Conservation (phyloP, 2,329 filamentous ascomycete species). For the Metarhizium sp. region DNA sequence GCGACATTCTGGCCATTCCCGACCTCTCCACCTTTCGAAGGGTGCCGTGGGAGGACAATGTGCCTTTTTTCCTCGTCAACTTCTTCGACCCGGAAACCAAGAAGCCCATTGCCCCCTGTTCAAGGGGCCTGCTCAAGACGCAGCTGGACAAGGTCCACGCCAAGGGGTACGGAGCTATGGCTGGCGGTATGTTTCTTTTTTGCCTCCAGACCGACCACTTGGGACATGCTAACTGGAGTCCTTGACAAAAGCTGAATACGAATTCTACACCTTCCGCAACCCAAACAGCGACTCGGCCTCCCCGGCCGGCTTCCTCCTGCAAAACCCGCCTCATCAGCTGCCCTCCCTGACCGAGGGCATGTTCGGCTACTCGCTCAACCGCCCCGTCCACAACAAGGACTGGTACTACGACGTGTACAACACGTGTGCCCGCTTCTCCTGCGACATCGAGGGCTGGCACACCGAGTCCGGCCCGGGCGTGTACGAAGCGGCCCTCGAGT, state of each 20-base stretch:
- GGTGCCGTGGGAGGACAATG: slow-evolving; percentile 83
- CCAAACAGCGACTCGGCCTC: slow-evolving; percentile 50
- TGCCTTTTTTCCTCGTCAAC: slow-evolving; percentile 76
- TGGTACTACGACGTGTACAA: slow-evolving; percentile 88
- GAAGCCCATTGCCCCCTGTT: slow-evolving; percentile 65
- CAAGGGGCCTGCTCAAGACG: slow-evolving; percentile 63
- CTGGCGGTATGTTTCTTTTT: slow-evolving; percentile 58
- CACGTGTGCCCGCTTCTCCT: slow-evolving; percentile 66
- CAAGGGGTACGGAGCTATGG: slow-evolving; percentile 73
- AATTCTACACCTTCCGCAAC: slow-evolving; percentile 84
- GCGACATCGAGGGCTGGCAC: slow-evolving; percentile 88
- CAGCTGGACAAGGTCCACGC: slow-evolving; percentile 57
- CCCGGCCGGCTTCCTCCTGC: slow-evolving; percentile 63
- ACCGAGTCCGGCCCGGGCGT: slow-evolving; percentile 91
- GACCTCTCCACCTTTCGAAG: slow-evolving; percentile 70
- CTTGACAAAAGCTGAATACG: slow-evolving; percentile 59
- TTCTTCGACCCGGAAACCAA: slow-evolving; percentile 76
- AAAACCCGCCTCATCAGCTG: slow-evolving; percentile 64
- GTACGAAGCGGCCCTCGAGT: slow-evolving; percentile 90
- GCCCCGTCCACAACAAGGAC: slow-evolving; percentile 81
- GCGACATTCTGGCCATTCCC: slow-evolving; percentile 73
- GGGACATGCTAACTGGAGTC: no score
- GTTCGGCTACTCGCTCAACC: slow-evolving; percentile 88
- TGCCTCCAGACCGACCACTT: no score
- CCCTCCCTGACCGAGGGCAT: slow-evolving; percentile 83